Evolutionary conservation across 768 basidiomycete genomes (phyloP).

Genomic region (Gelatoporia subvermispora): DNA sequence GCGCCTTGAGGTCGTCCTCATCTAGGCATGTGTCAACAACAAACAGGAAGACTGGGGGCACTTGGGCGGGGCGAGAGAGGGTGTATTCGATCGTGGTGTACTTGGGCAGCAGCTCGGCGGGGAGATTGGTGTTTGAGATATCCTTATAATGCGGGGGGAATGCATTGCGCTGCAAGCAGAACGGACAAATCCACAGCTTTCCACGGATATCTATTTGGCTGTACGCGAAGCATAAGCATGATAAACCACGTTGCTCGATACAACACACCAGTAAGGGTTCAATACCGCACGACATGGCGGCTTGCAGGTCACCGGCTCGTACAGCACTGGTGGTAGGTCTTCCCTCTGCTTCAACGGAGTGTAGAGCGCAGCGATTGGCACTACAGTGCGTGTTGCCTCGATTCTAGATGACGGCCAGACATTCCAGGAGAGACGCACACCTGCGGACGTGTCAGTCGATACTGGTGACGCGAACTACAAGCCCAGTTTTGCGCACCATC

Average conservation of each 20-base stretch:
- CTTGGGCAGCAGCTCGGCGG: constrained; percentile 92
- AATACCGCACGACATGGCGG: constrained; percentile 95
- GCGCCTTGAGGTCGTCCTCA: constrained; percentile 91
- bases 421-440: constrained; percentile 96
- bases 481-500: constrained; percentile 59
- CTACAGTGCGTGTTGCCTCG: constrained; percentile 95
- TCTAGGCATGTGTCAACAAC: constrained; percentile 97
- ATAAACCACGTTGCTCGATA: not conserved
- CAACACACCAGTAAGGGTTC: constrained; percentile 89
- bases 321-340: constrained; percentile 92
- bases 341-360: constrained; percentile 91
- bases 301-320: constrained; percentile 99
- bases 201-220: constrained; percentile 99
- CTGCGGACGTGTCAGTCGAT: constrained; percentile 34
- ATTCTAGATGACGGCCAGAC: constrained; percentile 98
- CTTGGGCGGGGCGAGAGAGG: constrained; percentile 83
- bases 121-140: constrained; percentile 94
- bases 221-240: constrained; percentile 4
- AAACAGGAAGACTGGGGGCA: constrained; percentile 95
- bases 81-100: constrained; percentile 99
- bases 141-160: constrained; percentile 99
- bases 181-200: constrained; percentile 99
- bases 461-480: not conserved
- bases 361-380: constrained; percentile 97
- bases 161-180: constrained; percentile 93